Evolutionary conservation across 345 rosid genomes (phyloP).

Genomic region (Corchorus olitorius): DNA sequence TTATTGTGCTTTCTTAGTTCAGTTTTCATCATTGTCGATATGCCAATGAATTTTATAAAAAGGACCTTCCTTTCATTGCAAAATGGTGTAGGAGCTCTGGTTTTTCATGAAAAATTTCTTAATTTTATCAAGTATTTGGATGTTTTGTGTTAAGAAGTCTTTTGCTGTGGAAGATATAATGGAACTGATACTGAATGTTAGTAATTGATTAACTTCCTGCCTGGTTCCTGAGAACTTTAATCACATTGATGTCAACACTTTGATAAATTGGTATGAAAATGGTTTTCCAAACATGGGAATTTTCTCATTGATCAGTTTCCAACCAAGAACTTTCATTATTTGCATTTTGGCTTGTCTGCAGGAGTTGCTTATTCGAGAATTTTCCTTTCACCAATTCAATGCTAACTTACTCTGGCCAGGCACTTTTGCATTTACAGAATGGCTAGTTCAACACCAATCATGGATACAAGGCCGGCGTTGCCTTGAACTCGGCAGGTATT

Average conservation of each 20-base stretch:
- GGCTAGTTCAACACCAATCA: conserved; percentile 64
- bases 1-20: not conserved
- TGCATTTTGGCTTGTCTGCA: conserved; percentile 37
- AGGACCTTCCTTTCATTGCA: not conserved
- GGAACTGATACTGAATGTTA: not conserved
- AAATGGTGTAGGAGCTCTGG: not conserved
- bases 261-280: not conserved
- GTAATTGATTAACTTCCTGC: not conserved
- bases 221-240: not conserved
- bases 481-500: conserved; percentile 92
- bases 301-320: not conserved
- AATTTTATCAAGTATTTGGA: not conserved
- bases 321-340: not conserved
- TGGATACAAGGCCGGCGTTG: conserved; percentile 56
- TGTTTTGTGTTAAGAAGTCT: not conserved
- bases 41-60: not conserved
- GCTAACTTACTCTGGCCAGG: conserved; percentile 99
- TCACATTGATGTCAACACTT: not conserved
- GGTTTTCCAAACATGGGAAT: not conserved
- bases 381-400: conserved; percentile 87
- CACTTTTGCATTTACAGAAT: conserved; percentile 85
- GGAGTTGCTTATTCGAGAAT: conserved; percentile 80
- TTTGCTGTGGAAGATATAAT: not conserved
- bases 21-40: not conserved
- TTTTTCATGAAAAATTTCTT: not conserved